A percentile compares a stretch with the other conserved stretches of the same genome.
phyloP scores from a whole-genome alignment of 495 filamentous ascomycete genomes.

The Talaromyces borbonicus region DNA sequence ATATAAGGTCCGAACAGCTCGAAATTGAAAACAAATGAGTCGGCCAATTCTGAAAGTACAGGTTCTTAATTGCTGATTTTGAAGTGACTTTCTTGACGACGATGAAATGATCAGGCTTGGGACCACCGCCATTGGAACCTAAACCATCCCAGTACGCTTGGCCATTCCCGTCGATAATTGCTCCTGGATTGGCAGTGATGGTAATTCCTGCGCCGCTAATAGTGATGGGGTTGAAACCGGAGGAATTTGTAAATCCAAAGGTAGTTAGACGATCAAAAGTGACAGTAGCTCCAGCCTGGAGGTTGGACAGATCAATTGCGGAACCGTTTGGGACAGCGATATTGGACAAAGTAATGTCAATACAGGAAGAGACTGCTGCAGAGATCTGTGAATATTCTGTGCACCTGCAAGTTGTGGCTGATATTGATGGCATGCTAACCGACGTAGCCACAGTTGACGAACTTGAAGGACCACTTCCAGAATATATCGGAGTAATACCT shows the following conservation, averaged over 20 bases:
- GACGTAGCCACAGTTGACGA: background rate
- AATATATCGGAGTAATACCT: background rate
- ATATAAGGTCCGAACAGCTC: slow-evolving; percentile 17
- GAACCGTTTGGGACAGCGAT: slow-evolving; percentile 25
- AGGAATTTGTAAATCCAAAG: slow-evolving; percentile 27
- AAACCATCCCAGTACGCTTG: slow-evolving; percentile 38
- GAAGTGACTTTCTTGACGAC: slow-evolving; percentile 27
- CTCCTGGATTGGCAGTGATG: slow-evolving; percentile 26
- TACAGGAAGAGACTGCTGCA: slow-evolving; percentile 31
- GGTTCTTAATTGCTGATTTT: slow-evolving; percentile 23
- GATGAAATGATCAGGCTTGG: slow-evolving; percentile 38
- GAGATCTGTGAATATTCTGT: slow-evolving; percentile 34
- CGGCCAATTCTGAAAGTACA: slow-evolving; percentile 36
- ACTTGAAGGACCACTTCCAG: background rate
- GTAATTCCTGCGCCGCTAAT: slow-evolving; percentile 31
- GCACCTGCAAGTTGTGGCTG: background rate
- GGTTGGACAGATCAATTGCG: slow-evolving; percentile 25
- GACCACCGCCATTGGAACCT: slow-evolving; percentile 35
- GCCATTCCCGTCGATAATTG: slow-evolving; percentile 38
- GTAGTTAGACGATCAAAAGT: slow-evolving; percentile 33
- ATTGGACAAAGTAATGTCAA: slow-evolving; percentile 27
- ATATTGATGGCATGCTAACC: background rate
- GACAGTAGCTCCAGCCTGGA: slow-evolving; percentile 29
- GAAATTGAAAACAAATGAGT: slow-evolving; percentile 30
- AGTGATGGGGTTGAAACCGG: slow-evolving; percentile 27